Base-by-base conservation (phyloP, 495 filamentous ascomycete genomes). In the Podospora appendiculata region DNA sequence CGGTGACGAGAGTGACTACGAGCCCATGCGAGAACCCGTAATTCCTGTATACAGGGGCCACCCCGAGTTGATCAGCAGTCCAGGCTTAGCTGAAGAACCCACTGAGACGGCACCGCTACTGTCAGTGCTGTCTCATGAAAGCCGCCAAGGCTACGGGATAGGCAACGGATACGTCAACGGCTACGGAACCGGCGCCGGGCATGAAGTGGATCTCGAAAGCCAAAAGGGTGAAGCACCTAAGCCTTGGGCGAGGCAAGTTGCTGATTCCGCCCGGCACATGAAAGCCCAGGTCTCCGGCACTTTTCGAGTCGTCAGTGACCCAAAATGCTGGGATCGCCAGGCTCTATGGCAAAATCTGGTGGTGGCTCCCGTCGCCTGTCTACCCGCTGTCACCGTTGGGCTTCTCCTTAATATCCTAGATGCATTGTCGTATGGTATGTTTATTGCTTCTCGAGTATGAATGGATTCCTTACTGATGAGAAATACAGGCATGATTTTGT, bases 361-460 rank as follows among this genome's bases (percentile, higher is more conserved):
- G 9, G 68, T 87, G 14, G 75, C 85, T 51, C 86, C 90, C 7
- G 63, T 82, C 19, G 77, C 79, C 39, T 83, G 83, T 45, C 60
- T 96, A 11, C 93, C 94, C 1, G 85, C 92, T 6, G 91, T 97
- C 4, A 72, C 94, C 52, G 79, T 98, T 3, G 93, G 93, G 0
- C 74, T 95, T 14, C 74, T 98, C 6, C 77, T 98, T 14, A 98
- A 96, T 59, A 84, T 98, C 41, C 74, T 98, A 25, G 93, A 98
- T 71, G 93, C 90, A 19, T 66, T 98, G 39, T 96, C 92, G 11
- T 98, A 98, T 63, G 93, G 90, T 83, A 64, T 57, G 68, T 53
- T n/a, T 7, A 49, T 32, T 32, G 5, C 14, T 41, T 6, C 18
- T n/a, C 43, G 1, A 12, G n/a, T 45, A 8, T 32, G 2, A 13